phyloP scores from a whole-genome alignment of 148 eudicot species.

The Fagopyrum homotropicum region DNA sequence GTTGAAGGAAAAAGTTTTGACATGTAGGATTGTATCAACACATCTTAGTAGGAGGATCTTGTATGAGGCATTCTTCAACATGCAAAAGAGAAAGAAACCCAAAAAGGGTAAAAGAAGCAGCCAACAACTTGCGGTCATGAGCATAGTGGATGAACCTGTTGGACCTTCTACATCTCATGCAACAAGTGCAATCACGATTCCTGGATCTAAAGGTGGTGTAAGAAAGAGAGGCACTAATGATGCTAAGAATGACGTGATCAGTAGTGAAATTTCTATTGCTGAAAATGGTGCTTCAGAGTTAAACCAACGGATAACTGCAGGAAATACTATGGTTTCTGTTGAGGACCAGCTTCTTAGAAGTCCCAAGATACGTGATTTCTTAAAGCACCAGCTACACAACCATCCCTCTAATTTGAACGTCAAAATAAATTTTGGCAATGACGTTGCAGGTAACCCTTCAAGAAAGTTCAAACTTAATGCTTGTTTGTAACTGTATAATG shows the following conservation, averaged over 20 bases:
- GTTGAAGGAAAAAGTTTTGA: constrained; percentile 28
- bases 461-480: too few relatives aligned
- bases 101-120: constrained; percentile 27
- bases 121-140: constrained; percentile 17
- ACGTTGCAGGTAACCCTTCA: constrained; percentile 27
- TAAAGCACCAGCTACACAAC: constrained; percentile 17
- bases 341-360: constrained; percentile 17
- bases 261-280: constrained; percentile 6
- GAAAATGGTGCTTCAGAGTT: constrained; percentile 23
- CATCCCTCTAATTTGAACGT: constrained; percentile 20
- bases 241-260: constrained; percentile 12
- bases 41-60: constrained; percentile 55
- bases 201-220: constrained; percentile 6
- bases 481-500: constrained; percentile 31
- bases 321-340: constrained; percentile 23
- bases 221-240: constrained; percentile 16
- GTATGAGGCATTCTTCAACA: constrained; percentile 30
- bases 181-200: constrained; percentile 6
- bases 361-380: constrained; percentile 11
- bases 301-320: constrained; percentile 20
- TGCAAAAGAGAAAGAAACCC: constrained; percentile 41
- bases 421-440: constrained; percentile 15
- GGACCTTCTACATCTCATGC: constrained; percentile 42
- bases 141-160: constrained; percentile 19
- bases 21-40: constrained; percentile 22